Conservation (phyloP, 768 basidiomycete genomes). For the Kwoniella sp. region DNA sequence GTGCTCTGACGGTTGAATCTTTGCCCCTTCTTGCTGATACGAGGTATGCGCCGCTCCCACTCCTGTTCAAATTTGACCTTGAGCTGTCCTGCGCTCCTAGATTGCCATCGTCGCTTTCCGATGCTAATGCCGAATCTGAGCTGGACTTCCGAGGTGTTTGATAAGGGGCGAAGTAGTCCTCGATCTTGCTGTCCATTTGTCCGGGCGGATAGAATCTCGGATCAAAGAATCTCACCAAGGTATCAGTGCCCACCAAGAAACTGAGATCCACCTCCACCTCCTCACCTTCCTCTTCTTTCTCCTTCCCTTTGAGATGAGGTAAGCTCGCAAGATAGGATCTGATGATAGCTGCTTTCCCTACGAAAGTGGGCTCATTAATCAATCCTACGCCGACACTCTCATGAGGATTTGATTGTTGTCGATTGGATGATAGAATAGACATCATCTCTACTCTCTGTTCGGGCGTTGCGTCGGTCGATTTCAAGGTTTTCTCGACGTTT, state of each 20-base stretch:
- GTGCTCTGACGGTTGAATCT: conserved; percentile 35
- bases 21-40: conserved; percentile 66
- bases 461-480: conserved; percentile 70
- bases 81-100: background rate
- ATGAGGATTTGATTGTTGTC: conserved; percentile 6
- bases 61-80: conserved; percentile 32
- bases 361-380: conserved; percentile 85
- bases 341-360: conserved; percentile 71
- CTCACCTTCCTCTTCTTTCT: background rate
- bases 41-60: conserved; percentile 65
- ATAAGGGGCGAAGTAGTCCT: conserved; percentile 63
- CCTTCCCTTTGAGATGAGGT: background rate
- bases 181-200: conserved; percentile 65
- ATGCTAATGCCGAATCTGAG: background rate
- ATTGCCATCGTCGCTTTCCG: background rate
- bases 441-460: conserved; percentile 88
- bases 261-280: conserved; percentile 56
- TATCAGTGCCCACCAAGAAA: conserved; percentile 82
- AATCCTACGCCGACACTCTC: conserved; percentile 73
- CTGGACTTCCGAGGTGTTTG: background rate
- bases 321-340: background rate
- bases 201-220: conserved; percentile 67
- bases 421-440: conserved; percentile 30
- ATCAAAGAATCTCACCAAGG: conserved; percentile 75
- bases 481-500: conserved; percentile 80